phyloP scores from a whole-genome alignment of 2,329 filamentous ascomycete genomes.

The Parascedosporium putredinis region DNA sequence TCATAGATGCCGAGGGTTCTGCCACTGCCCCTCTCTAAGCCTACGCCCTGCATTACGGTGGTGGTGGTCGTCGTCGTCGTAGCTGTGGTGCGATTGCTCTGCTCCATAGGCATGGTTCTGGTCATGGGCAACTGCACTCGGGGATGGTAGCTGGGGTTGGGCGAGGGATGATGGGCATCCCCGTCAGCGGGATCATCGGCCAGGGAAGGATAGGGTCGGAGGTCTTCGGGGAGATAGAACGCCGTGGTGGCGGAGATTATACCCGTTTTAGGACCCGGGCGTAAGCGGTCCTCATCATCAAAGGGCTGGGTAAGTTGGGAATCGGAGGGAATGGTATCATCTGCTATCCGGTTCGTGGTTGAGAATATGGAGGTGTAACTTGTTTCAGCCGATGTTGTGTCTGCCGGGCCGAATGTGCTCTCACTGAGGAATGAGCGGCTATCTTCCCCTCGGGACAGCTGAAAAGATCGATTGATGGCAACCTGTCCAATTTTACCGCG shows the following conservation, averaged over 20 bases:
- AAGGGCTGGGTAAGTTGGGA: neutral
- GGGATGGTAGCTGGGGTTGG: too few species aligned
- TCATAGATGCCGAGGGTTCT: too few species aligned
- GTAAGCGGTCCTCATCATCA: neutral
- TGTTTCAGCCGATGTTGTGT: neutral
- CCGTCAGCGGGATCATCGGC: too few species aligned
- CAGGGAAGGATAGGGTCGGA: too few species aligned
- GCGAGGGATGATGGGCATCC: too few species aligned
- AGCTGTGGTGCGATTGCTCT: too few species aligned
- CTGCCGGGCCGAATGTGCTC: neutral
- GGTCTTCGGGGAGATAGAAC: neutral
- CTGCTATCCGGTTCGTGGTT: neutral
- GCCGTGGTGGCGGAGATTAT: neutral
- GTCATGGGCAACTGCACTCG: neutral
- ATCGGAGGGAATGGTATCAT: neutral
- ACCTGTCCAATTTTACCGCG: neutral
- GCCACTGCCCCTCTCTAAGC: too few species aligned
- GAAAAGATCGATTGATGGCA: neutral
- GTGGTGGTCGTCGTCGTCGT: too few species aligned
- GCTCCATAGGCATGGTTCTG: too few species aligned
- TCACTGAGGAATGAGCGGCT: neutral
- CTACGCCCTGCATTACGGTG: too few species aligned
- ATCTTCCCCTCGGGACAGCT: neutral
- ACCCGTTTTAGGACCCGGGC: neutral
- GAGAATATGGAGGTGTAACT: constrained; percentile 1